Conservation (phyloP, 2,329 filamentous ascomycete genomes). For the Aureobasidium sp. region DNA sequence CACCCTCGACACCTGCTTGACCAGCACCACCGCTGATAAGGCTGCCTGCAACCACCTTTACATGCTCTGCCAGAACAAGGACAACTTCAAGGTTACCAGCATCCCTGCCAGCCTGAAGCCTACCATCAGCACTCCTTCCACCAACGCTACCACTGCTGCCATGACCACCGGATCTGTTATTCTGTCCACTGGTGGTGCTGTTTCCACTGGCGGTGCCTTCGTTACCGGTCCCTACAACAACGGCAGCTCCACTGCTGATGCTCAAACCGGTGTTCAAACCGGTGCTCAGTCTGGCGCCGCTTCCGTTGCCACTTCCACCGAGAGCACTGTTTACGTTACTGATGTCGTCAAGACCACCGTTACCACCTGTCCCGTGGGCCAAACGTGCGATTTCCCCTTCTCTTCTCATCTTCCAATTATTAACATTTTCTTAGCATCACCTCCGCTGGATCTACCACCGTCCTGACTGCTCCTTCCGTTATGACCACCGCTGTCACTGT, state of each 20-base stretch:
- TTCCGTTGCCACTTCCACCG: neutral
- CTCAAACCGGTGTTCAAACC: neutral
- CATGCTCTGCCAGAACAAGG: neutral
- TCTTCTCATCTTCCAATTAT: neutral
- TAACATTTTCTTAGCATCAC: neutral
- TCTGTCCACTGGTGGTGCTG: neutral
- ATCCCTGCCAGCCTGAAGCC: conserved; percentile 3
- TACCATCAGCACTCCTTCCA: neutral
- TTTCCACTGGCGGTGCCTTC: neutral
- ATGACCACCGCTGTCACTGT: neutral
- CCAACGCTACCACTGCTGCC: conserved; percentile 3
- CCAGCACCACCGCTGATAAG: too few species aligned
- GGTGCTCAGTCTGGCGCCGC: neutral
- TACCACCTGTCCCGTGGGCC: conserved; percentile 27
- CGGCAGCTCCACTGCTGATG: neutral
- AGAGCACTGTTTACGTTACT: conserved; percentile 11
- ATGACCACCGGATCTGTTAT: neutral
- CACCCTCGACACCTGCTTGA: neutral
- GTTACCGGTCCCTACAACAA: neutral
- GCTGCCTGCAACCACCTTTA: neutral
- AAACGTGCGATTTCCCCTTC: neutral
- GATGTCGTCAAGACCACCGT: conserved; percentile 21
- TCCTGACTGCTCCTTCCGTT: conserved; percentile 1
- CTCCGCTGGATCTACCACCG: neutral
- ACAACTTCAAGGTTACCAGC: neutral